Evolutionary conservation across 2,329 filamentous ascomycete genomes (phyloP).

Genomic region (Pseudogymnoascus sp.): DNA sequence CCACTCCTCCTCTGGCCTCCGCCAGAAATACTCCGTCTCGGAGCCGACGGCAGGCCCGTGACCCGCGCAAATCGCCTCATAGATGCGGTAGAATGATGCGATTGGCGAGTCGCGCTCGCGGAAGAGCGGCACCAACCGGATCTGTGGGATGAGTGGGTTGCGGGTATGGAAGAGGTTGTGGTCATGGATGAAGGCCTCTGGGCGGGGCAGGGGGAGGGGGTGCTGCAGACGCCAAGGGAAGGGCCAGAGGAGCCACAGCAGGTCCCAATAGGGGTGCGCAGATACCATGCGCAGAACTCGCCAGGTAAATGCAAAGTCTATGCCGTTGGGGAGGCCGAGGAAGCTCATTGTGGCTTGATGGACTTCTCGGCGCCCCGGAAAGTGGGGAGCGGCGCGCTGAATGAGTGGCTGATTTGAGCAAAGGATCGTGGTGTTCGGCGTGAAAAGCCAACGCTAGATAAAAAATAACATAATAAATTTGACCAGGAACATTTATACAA

Average conservation of each 20-base stretch:
- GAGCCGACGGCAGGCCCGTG: slow-evolving; percentile 17
- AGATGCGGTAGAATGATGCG: slow-evolving; percentile 25
- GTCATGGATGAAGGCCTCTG: slow-evolving; percentile 43
- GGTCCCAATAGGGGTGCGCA: neutral
- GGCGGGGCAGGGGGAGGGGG: slow-evolving; percentile 18
- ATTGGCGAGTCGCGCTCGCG: slow-evolving; percentile 23
- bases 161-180: slow-evolving; percentile 29
- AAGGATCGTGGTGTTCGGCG: neutral
- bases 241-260: neutral
- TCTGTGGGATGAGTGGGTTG: slow-evolving; percentile 1
- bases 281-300: neutral
- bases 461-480: neutral
- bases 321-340: neutral
- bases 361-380: neutral
- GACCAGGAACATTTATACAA: neutral
- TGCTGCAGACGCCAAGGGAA: slow-evolving; percentile 13
- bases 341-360: neutral
- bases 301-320: neutral
- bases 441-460: neutral
- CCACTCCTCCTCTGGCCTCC: slow-evolving; percentile 21
- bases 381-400: neutral
- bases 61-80: slow-evolving; percentile 20
- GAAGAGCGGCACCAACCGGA: slow-evolving; percentile 2
- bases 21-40: slow-evolving; percentile 25
- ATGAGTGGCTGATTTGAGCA: neutral